Conservation (phyloP, 2,329 filamentous ascomycete genomes). For the Cordyceps farinosa region DNA sequence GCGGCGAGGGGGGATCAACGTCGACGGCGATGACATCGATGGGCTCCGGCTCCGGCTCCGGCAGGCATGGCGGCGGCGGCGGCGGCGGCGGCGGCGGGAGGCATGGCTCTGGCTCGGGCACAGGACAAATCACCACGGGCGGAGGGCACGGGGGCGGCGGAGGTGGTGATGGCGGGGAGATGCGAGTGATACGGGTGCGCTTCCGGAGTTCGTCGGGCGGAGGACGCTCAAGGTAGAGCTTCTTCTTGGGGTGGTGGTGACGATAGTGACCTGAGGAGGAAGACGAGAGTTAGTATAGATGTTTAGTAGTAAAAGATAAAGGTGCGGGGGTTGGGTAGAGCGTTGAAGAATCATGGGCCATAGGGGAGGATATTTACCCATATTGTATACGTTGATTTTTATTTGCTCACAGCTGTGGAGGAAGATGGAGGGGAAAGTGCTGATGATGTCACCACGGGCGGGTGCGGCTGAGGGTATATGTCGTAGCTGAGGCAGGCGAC, state of each 20-base stretch:
- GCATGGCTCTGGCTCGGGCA: slow-evolving; percentile 23
- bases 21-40: slow-evolving; percentile 40
- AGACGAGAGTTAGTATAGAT: background rate
- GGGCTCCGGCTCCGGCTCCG: slow-evolving; percentile 29
- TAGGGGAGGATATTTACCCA: slow-evolving; percentile 24
- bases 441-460: background rate
- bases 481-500: background rate
- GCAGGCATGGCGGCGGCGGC: slow-evolving; percentile 22
- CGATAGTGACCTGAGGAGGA: slow-evolving; percentile 3
- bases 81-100: slow-evolving; percentile 22
- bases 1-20: slow-evolving; percentile 29
- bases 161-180: slow-evolving; percentile 35
- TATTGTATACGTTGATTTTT: slow-evolving; percentile 9
- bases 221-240: slow-evolving; percentile 41
- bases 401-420: background rate
- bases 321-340: too few species aligned
- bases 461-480: background rate
- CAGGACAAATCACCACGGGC: slow-evolving; percentile 23
- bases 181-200: slow-evolving; percentile 36
- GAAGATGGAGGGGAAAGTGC: background rate
- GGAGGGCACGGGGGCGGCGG: slow-evolving; percentile 24
- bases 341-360: too few species aligned
- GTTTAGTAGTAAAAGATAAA: too few species aligned
- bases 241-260: slow-evolving; percentile 34
- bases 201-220: slow-evolving; percentile 36